Evolutionary conservation across 1,139 yeast genomes (phyloP), one percentile per base, ranked within the genome.

Genomic region (Yamadazyma dushanensis): DNA sequence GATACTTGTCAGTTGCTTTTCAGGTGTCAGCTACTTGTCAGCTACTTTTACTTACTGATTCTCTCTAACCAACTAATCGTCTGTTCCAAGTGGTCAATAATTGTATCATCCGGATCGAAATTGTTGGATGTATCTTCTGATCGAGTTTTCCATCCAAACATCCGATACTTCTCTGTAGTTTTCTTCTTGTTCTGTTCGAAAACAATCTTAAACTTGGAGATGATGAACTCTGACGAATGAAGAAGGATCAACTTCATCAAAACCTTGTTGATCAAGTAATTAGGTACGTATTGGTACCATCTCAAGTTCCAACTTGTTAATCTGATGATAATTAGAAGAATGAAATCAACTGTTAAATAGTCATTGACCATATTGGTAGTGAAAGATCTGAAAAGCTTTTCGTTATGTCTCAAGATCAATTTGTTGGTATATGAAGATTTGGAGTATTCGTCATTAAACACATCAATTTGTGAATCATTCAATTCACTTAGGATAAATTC

Each of bases 201-300:
- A 3, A 68, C 56, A 11, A 70, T 58, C 36, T 60, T 56, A 23
- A 65, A 43, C 30, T 54, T 54, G 8, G 70, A 55, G 22, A 61
- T 50, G 9, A 70, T 50, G 36, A 45, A 64, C 9, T 65, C 57
- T 38, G 53, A 50, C 30, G 70, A 72, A 44, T 61, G 57, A 37
- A 59, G 53, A 8, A 51, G 36, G 22, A 62, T 52, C 24, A 70
- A 49, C 39, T 63, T 64, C 18, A 49, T 46, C 24, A 69, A 43
- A 6, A 63, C 51, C 34, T 57, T 58, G 13, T 51, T 46, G 13
- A 66, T 52, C 38, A 66, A 47, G 40, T 61, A 52, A 34, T 54
- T 56, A 1, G 73, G 73, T 22, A 56, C 42, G 39, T 58, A 62
- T 41, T 66, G 65, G 46, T 68, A 67, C 76, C 76, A 70, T 26